phyloP scores from a whole-genome alignment of 768 basidiomycete species.

The Neoboletus brunneissimus region DNA sequence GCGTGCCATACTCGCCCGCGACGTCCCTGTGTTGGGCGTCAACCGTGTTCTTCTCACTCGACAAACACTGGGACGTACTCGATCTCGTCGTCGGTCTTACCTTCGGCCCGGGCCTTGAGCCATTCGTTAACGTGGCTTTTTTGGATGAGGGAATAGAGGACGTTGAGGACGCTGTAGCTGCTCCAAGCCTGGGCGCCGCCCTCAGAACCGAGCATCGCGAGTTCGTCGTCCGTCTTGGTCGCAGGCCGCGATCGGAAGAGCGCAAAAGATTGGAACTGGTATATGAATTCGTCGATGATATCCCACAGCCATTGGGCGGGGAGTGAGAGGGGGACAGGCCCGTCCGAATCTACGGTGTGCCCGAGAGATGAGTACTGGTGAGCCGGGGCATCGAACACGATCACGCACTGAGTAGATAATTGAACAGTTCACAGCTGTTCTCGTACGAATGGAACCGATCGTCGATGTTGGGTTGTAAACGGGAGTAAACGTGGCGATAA shows the following conservation, averaged over 20 bases:
- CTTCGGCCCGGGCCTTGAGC: slow-evolving; percentile 75
- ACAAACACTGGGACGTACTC: slow-evolving; percentile 53
- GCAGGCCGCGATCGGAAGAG: slow-evolving; percentile 86
- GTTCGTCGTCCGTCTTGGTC: slow-evolving; percentile 86
- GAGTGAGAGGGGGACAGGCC: slow-evolving; percentile 85
- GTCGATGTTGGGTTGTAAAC: slow-evolving; percentile 91
- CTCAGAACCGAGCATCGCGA: slow-evolving; percentile 74
- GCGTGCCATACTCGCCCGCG: slow-evolving; percentile 87
- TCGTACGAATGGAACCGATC: slow-evolving; percentile 98
- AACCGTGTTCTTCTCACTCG: neutral
- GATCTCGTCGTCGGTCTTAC: slow-evolving; percentile 79
- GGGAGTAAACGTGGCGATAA: slow-evolving; percentile 94
- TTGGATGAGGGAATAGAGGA: slow-evolving; percentile 97
- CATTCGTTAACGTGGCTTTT: slow-evolving; percentile 95
- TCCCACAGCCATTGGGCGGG: slow-evolving; percentile 99
- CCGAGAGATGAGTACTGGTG: neutral
- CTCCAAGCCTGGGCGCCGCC: slow-evolving; percentile 87
- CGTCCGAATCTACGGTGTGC: slow-evolving; percentile 72
- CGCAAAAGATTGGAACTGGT: slow-evolving; percentile 96
- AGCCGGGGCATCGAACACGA: neutral
- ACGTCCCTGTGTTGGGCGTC: slow-evolving; percentile 54
- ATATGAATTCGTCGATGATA: slow-evolving; percentile 96
- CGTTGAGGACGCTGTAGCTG: slow-evolving; percentile 97
- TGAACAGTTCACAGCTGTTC: slow-evolving; percentile 98
- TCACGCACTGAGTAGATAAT: slow-evolving; percentile 81